phyloP scores from a whole-genome alignment of 2,329 filamentous ascomycete genomes.

The Penicillium vulpinum region DNA sequence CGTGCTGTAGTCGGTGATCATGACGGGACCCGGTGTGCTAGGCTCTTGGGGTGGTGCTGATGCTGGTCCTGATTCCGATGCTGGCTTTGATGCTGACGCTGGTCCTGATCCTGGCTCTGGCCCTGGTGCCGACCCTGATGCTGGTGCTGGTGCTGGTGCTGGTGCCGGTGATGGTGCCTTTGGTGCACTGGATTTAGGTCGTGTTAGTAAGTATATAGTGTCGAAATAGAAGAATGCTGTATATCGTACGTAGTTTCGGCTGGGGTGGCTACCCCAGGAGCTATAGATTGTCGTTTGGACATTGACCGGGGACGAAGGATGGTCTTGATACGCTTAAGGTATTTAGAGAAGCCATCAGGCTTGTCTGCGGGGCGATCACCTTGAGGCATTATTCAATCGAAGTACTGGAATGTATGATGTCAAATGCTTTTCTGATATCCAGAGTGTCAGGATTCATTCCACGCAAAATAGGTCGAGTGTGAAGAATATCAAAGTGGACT shows the following conservation, averaged over 20 bases:
- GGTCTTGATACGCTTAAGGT: slow-evolving; percentile 43
- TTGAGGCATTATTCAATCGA: slow-evolving; percentile 28
- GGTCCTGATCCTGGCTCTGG: slow-evolving; percentile 4
- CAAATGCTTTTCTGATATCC: slow-evolving; percentile 13
- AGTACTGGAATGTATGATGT: slow-evolving; percentile 15
- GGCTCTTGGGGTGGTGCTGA: slow-evolving; percentile 13
- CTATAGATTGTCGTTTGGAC: slow-evolving; percentile 30
- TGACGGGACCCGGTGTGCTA: slow-evolving; percentile 14
- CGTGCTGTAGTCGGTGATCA: slow-evolving; percentile 35
- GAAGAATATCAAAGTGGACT: neutral
- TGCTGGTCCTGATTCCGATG: slow-evolving; percentile 6
- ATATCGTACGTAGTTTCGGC: slow-evolving; percentile 22
- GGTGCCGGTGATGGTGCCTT: neutral
- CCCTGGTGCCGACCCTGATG: slow-evolving; percentile 1
- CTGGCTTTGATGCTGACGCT: slow-evolving; percentile 1
- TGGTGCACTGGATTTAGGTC: neutral
- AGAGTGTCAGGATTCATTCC: slow-evolving; percentile 16
- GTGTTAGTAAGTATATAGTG: neutral
- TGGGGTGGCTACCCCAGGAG: slow-evolving; percentile 15
- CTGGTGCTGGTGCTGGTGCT: slow-evolving; percentile 4
- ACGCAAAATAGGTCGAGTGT: neutral
- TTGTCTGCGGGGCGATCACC: slow-evolving; percentile 22
- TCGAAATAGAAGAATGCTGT: neutral
- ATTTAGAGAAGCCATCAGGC: slow-evolving; percentile 40
- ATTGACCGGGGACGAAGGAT: slow-evolving; percentile 35